A percentile compares a stretch with the other conserved stretches of the same genome.
phyloP scores from a whole-genome alignment of 208 protist species.

The Trypanosoma avium region DNA sequence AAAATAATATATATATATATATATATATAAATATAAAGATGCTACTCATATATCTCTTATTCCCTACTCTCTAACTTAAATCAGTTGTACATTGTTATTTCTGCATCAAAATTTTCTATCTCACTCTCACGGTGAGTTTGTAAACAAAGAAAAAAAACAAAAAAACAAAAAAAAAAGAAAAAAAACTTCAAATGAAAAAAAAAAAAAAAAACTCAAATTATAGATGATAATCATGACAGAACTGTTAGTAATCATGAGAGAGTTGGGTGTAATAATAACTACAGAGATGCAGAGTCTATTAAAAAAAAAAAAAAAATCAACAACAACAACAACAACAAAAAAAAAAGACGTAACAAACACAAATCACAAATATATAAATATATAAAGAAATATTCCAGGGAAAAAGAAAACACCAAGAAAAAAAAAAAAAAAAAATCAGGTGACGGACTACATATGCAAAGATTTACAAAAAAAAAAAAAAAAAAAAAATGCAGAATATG shows the following conservation, averaged over 20 bases:
- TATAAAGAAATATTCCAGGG: background rate
- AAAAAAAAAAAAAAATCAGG: slow-evolving; percentile 11
- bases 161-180: too few species aligned
- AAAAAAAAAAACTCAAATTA: too few species aligned
- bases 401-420: background rate
- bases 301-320: background rate
- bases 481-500: background rate
- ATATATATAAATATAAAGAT: slow-evolving; percentile 30
- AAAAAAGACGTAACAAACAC: background rate
- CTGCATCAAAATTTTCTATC: too few species aligned
- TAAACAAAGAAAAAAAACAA: too few species aligned
- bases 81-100: too few species aligned
- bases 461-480: background rate
- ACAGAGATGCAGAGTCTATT: too few species aligned
- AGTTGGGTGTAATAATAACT: too few species aligned
- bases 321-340: background rate
- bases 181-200: too few species aligned
- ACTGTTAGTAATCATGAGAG: too few species aligned
- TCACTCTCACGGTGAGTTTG: too few species aligned
- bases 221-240: too few species aligned
- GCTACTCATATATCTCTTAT: background rate
- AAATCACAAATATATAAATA: background rate
- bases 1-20: slow-evolving; percentile 22
- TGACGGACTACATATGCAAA: background rate
- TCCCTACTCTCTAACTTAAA: too few species aligned